Base-by-base conservation (phyloP, 306 rosid species). In the Cicer yamashitae region DNA sequence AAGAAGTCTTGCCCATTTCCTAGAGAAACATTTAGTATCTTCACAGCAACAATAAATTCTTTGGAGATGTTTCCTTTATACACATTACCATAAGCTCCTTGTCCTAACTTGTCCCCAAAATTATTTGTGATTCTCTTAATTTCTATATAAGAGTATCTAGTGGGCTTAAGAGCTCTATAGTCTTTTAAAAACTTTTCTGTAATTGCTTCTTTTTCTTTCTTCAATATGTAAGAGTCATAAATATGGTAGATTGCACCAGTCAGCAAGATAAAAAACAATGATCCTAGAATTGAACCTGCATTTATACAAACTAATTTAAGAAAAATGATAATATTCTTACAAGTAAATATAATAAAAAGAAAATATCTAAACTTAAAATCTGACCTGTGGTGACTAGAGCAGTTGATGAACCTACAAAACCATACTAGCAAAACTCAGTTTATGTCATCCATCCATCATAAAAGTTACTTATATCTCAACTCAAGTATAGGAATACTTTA, bases 131-230 rank as follows among this genome's bases (percentile, higher is more conserved):
- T 69, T 22, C 59, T 50, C 47, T 60, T 82, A 11, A 66, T 66
- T 66, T 66, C 85, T 3, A 44, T 47, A 5, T 84, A 87, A 2
- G 90, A 54, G 30, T 82, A 87, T 44, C 87, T 79, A 0, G 85
- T 67, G 13, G 88, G 84, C 47, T 77, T 87, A 14, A 64, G 81
- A 66, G 83, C 77, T 44, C n/a, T 77, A n/a, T 87, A 87, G 25
- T 84, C 90, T 46, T 82, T 41, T 12, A 84, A 69, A 74, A 87
- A 84, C 0, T 5, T 82, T 65, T 51, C 67, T 7, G 79, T 53
- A 0, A 54, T 87, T 0, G 76, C 70, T 40, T 74, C 65, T 53
- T 62, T 70, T 40, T 64, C 58, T 38, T 75, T 82, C 10, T 40
- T 22, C 15, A 43, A 9, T 48, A 14, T 70, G 38, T 62, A 48